Evolutionary conservation across 805 yeast species (phyloP).

Genomic region (Myxozyma mucilagina): DNA sequence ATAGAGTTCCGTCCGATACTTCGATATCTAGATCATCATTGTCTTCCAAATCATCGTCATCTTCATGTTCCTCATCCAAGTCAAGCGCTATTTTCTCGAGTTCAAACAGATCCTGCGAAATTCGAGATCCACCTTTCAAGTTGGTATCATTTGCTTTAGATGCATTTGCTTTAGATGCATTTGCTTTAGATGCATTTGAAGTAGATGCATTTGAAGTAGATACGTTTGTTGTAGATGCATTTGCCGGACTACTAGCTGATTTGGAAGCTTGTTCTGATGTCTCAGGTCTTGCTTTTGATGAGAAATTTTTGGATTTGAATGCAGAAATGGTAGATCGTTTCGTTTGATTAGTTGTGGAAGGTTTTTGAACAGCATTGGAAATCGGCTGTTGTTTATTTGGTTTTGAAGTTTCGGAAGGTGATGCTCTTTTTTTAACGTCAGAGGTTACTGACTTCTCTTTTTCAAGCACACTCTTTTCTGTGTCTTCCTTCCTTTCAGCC

Average conservation of each 20-base stretch:
- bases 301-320: constrained; percentile 8
- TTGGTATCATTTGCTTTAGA: too few relatives aligned
- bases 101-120: constrained; percentile 24
- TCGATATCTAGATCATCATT: constrained; percentile 39
- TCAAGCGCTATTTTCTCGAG: constrained; percentile 30
- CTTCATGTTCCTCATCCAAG: constrained; percentile 51
- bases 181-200: not conserved
- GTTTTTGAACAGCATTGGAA: not conserved
- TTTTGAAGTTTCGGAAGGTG: not conserved
- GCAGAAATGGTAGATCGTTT: constrained; percentile 3
- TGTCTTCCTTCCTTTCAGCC: too few relatives aligned
- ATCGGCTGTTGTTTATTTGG: not conserved
- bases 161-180: not conserved
- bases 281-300: not conserved
- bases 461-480: too few relatives aligned
- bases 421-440: too few relatives aligned
- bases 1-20: constrained; percentile 15
- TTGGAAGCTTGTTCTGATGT: not conserved
- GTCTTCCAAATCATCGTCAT: constrained; percentile 57
- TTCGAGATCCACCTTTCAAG: not conserved
- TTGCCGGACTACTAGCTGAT: not conserved
- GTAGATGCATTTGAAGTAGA: not conserved
- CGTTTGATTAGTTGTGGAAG: not conserved
- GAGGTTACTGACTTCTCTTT: too few relatives aligned
- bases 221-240: not conserved